Evolutionary conservation across 176 grass and related monocot species (phyloP).

Genomic region (Triticum timopheevii): DNA sequence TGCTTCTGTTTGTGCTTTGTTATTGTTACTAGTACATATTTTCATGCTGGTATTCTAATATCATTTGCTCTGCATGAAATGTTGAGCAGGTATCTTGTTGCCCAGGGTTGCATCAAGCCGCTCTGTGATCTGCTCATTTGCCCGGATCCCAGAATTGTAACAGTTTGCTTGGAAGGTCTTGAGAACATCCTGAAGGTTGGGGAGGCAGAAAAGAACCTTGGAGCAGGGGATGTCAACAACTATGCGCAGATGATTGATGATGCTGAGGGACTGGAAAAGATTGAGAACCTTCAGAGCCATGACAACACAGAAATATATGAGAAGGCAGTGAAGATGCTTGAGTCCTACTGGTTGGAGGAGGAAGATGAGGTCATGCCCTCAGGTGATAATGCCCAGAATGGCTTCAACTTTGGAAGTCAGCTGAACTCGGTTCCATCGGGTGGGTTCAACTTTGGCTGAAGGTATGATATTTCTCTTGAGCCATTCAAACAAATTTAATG

Average conservation of each 20-base stretch:
- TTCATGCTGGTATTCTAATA: not conserved
- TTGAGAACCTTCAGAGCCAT: slow-evolving; percentile 95
- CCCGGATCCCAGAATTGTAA: slow-evolving; percentile 82
- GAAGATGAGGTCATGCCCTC: slow-evolving; percentile 62
- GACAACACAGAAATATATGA: slow-evolving; percentile 93
- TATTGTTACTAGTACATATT: not conserved
- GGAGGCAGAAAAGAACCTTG: slow-evolving; percentile 70
- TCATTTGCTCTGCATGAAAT: not conserved
- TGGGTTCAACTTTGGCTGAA: slow-evolving; percentile 82
- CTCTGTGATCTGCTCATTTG: slow-evolving; percentile 89
- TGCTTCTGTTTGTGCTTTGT: not conserved
- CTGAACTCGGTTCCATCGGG: slow-evolving; percentile 61
- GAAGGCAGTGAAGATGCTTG: slow-evolving; percentile 91
- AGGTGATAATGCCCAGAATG: slow-evolving; percentile 57
- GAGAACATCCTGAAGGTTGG: slow-evolving; percentile 90
- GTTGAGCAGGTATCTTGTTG: slow-evolving; percentile 64
- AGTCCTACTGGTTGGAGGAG: slow-evolving; percentile 88
- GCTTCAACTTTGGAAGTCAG: slow-evolving; percentile 65
- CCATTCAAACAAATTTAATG: not conserved
- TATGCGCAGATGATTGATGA: slow-evolving; percentile 89
- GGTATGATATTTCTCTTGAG: slow-evolving; percentile 19
- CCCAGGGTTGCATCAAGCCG: slow-evolving; percentile 91
- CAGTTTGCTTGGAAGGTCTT: slow-evolving; percentile 88
- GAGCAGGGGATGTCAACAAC: slow-evolving; percentile 59
- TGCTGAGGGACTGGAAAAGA: slow-evolving; percentile 92